Evolutionary conservation across 495 filamentous ascomycete species (phyloP).

Genomic region (Neurospora sp.): DNA sequence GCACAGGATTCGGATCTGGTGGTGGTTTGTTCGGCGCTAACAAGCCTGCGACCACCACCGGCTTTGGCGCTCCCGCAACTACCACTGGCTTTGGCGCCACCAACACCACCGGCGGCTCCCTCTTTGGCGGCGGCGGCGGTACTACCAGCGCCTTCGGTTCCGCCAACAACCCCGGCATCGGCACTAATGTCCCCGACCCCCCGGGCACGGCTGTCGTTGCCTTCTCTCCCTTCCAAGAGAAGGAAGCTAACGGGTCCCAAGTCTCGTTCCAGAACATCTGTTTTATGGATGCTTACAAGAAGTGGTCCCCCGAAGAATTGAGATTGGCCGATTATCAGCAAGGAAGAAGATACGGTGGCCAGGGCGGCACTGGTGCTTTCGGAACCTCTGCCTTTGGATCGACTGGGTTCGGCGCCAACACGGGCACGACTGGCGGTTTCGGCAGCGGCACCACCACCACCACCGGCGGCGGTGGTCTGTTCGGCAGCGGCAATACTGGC

Average conservation of each 20-base stretch:
- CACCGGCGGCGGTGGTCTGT: constrained; percentile 36
- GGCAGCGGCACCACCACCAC: constrained; percentile 31
- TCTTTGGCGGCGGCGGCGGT: constrained; percentile 34
- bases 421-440: constrained; percentile 38
- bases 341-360: constrained; percentile 72
- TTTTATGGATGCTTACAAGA: constrained; percentile 77
- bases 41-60: constrained; percentile 7
- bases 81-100: constrained; percentile 35
- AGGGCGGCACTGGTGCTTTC: constrained; percentile 74
- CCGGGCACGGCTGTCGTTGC: constrained; percentile 62
- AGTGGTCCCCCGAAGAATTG: constrained; percentile 85
- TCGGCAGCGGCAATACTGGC: constrained; percentile 31
- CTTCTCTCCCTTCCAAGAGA: constrained; percentile 71
- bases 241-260: constrained; percentile 50
- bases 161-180: constrained; percentile 29
- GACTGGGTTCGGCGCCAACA: constrained; percentile 33
- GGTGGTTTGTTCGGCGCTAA: constrained; percentile 10
- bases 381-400: constrained; percentile 53
- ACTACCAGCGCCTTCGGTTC: constrained; percentile 43
- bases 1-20: constrained; percentile 32
- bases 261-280: constrained; percentile 78
- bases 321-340: constrained; percentile 81
- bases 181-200: constrained; percentile 38
- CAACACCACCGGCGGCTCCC: constrained; percentile 33
- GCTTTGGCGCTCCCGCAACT: constrained; percentile 7